Evolutionary conservation across 257 asterid genomes (phyloP), one percentile per base, ranked within the genome.

Genomic region (Thymus quinquecostatus): DNA sequence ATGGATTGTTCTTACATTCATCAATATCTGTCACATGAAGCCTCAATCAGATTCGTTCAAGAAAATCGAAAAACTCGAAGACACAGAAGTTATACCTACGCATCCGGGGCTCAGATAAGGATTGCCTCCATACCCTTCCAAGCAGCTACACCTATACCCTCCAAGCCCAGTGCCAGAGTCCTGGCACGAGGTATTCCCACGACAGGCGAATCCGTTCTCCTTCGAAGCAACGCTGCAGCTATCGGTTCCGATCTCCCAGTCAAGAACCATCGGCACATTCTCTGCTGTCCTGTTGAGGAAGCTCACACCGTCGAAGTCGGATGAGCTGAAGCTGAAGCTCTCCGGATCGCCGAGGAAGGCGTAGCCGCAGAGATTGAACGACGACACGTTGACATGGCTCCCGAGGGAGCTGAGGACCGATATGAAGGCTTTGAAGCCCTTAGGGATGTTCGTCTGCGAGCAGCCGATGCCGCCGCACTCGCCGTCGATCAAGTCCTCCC

Each of bases 391-490:
- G 0, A 3, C 48, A 53, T 86, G 89, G 0, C 53, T 14, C 0
- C 10, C 7, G 11, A 82, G 4, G 1, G 72, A 54, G 0, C 3
- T 8, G 2, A 83, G 10, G 0, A 10, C 0, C 0, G 80, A 53
- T 4, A 12, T 1, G 10, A 81, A 83, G 3, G 1, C 34, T 75
- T 79, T 77, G 2, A 88, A 32, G 0, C 96, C 93, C 60, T 70
- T 86, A 0, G 96, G 95, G 7, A 89, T 79, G 0, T 75, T 50
- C 0, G 79, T 81, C 49, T 86, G 88, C 10, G 92, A 83, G 40
- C 96, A 89, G 6, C 95, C 96, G 9, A 81, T 56, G 1, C 96
- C 94, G 9, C 79, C 34, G 64, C 96, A 89, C 2, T 72, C 75
- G 2, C 90, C 84, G 10, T 84, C 86, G 8, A 81, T 66, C 67